Evolutionary conservation across 1,139 yeast species (phyloP).

Genomic region (Tardiomyces blankii): DNA sequence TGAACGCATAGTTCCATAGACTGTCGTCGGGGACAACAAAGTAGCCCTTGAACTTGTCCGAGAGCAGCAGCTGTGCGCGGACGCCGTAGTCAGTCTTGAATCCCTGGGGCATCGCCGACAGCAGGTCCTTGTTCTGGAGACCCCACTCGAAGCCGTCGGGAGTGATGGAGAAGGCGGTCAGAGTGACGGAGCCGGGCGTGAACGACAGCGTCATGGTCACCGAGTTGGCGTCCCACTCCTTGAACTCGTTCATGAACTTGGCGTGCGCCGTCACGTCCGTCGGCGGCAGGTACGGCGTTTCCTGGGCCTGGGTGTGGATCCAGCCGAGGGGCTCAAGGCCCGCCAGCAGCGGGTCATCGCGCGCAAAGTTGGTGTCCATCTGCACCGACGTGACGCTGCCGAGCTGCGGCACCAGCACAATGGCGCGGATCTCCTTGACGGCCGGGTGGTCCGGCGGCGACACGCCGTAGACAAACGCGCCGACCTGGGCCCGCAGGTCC

Average conservation of each 20-base stretch:
- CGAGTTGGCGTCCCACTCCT: slow-evolving; percentile 30
- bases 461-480: slow-evolving; percentile 67
- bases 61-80: slow-evolving; percentile 58
- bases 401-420: slow-evolving; percentile 81
- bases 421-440: slow-evolving; percentile 65
- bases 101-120: slow-evolving; percentile 49
- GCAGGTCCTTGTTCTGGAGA: slow-evolving; percentile 42
- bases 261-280: slow-evolving; percentile 59
- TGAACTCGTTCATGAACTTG: slow-evolving; percentile 28
- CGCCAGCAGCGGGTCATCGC: slow-evolving; percentile 27
- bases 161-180: slow-evolving; percentile 53
- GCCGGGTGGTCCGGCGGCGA: slow-evolving; percentile 61
- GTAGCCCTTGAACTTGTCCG: slow-evolving; percentile 70
- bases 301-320: slow-evolving; percentile 71
- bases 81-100: slow-evolving; percentile 49
- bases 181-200: slow-evolving; percentile 76
- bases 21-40: slow-evolving; percentile 79
- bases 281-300: slow-evolving; percentile 37
- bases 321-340: slow-evolving; percentile 59
- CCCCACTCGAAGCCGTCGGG: slow-evolving; percentile 79
- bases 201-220: slow-evolving; percentile 59
- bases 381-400: slow-evolving; percentile 63
- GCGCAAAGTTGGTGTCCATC: slow-evolving; percentile 34
- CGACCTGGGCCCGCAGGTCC: slow-evolving; percentile 75
- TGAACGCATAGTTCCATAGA: slow-evolving; percentile 84